Evolutionary conservation across 495 filamentous ascomycete species (phyloP).

Genomic region (Rhypophila decipiens): DNA sequence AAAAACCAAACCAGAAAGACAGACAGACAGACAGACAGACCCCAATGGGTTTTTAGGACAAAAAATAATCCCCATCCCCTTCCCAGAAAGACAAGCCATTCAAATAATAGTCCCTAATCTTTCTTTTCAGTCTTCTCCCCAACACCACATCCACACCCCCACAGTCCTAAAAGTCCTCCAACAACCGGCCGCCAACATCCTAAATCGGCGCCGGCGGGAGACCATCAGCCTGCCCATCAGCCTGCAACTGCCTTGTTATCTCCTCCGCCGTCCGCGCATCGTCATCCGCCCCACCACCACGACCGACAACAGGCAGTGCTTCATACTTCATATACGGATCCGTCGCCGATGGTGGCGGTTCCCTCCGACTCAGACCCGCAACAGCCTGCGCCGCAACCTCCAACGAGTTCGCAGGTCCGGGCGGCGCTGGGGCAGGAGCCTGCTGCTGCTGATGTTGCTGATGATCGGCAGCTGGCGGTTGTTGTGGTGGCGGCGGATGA

Average conservation of each 20-base stretch:
- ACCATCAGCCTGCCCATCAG: constrained; percentile 1
- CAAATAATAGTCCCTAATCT: no score
- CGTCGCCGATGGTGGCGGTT: constrained; percentile 11
- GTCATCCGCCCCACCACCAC: constrained; percentile 15
- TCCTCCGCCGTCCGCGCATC: constrained; percentile 33
- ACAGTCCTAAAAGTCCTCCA: not conserved
- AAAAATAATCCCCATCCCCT: no score
- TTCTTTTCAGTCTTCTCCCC: no score
- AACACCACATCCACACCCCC: no score
- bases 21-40: no score
- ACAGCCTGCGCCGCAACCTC: constrained; percentile 33
- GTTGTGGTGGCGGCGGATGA: not conserved
- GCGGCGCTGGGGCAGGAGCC: not conserved
- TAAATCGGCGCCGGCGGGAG: constrained; percentile 1
- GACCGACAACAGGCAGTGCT: no score
- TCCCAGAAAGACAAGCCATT: no score
- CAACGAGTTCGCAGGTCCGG: constrained; percentile 9
- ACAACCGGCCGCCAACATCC: not conserved
- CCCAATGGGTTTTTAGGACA: no score
- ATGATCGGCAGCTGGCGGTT: not conserved
- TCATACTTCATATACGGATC: constrained; percentile 9
- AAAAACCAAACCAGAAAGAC: no score
- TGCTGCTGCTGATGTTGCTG: not conserved
- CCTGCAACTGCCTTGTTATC: constrained; percentile 29
- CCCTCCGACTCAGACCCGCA: constrained; percentile 22